Percentiles rank a stretch among this genome's conserved stretches.
phyloP scores from a whole-genome alignment of 768 basidiomycete genomes.

The Kwoniella dejecticola region DNA sequence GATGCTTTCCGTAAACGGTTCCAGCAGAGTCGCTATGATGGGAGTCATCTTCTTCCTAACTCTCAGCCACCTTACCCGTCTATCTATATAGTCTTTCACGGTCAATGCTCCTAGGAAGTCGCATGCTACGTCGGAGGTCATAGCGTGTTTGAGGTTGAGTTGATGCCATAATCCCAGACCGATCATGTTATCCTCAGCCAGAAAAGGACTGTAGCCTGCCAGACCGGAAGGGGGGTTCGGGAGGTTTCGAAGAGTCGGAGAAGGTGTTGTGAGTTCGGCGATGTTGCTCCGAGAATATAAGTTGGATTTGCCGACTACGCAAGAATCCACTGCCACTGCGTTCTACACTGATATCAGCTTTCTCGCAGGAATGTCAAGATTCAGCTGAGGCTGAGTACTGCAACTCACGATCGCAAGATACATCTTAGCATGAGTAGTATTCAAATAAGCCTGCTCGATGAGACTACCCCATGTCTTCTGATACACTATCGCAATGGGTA shows the following conservation, averaged over 20 bases:
- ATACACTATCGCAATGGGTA: constrained; percentile 82
- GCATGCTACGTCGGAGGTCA: constrained; percentile 85
- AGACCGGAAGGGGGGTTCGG: constrained; percentile 63
- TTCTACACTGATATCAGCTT: constrained; percentile 57
- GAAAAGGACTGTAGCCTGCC: constrained; percentile 77
- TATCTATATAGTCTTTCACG: constrained; percentile 77
- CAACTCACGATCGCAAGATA: constrained; percentile 74
- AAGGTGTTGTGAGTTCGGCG: constrained; percentile 58
- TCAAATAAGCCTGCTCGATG: constrained; percentile 90
- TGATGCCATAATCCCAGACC: constrained; percentile 91
- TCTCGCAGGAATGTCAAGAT: neutral
- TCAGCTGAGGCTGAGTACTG: neutral
- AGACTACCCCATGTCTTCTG: constrained; percentile 70
- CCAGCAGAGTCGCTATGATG: constrained; percentile 76
- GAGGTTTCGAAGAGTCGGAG: constrained; percentile 34
- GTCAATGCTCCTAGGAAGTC: constrained; percentile 89
- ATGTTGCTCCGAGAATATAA: constrained; percentile 88
- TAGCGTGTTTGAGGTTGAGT: constrained; percentile 78
- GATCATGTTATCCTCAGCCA: constrained; percentile 99
- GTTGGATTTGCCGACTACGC: constrained; percentile 95
- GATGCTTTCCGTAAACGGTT: constrained; percentile 89
- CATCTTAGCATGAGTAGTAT: constrained; percentile 98
- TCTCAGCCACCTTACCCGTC: constrained; percentile 93
- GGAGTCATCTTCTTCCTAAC: constrained; percentile 90
- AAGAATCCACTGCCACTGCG: constrained; percentile 82